Conservation (phyloP, 805 yeast species). For the Schwanniomyces yamadae region DNA sequence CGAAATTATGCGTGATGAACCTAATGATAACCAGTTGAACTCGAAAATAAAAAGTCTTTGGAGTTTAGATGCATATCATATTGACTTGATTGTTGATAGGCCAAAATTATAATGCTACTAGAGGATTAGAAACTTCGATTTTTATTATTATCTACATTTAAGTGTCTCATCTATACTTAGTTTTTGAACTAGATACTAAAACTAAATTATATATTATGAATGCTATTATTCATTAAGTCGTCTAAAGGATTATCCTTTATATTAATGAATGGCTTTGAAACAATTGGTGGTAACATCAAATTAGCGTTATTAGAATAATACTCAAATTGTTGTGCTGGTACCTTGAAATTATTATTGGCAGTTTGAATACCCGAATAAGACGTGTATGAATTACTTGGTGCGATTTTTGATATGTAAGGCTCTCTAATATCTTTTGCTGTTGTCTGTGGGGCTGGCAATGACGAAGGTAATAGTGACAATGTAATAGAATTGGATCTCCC, state of each 20-base stretch:
- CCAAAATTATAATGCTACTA: conserved; percentile 19
- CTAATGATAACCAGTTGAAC: conserved; percentile 9
- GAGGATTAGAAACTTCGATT: not conserved
- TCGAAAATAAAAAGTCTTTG: conserved; percentile 19
- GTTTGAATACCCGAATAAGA: conserved; percentile 6
- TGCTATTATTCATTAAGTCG: not conserved
- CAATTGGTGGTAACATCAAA: conserved; percentile 13
- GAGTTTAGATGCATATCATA: conserved; percentile 21
- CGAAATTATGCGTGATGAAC: conserved; percentile 3
- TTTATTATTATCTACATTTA: not conserved
- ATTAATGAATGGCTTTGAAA: conserved; percentile 5
- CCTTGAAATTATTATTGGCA: conserved; percentile 3
- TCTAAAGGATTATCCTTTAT: not conserved
- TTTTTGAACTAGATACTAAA: too few species aligned
- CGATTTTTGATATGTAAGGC: not conserved
- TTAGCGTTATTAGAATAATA: conserved; percentile 3
- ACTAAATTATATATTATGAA: conserved; percentile 1
- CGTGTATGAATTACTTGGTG: conserved; percentile 4
- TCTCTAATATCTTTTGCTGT: conserved; percentile 3
- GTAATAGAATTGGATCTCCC: conserved; percentile 22
- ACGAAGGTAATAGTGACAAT: conserved; percentile 12
- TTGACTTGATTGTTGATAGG: conserved; percentile 18
- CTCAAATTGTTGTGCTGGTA: conserved; percentile 1
- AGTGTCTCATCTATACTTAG: too few species aligned
- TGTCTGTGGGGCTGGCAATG: not conserved